Base-by-base conservation (phyloP, 2,329 filamentous ascomycete genomes). In the Colletotrichum musicola region DNA sequence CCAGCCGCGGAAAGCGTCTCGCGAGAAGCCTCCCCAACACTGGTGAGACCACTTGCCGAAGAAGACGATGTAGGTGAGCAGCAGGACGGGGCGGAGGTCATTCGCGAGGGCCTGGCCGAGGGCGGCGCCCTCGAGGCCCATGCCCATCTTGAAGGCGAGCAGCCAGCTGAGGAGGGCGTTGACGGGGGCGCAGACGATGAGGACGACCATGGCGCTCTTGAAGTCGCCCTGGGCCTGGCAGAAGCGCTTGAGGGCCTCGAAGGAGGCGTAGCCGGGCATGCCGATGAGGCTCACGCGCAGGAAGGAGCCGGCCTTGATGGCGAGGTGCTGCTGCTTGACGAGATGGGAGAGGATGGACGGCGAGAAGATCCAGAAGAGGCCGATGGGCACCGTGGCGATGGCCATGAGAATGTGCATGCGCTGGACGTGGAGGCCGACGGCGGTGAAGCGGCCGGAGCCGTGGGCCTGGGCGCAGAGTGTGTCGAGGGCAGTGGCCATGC, bases 221-320 rank as follows among this genome's bases (percentile, higher is more conserved):
- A 87, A 88, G 38, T 85, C 78, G 1, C 86, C 85, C 70, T 88
- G 86, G 0, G 86, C 84, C 72, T 88, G 85, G 3, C 87, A 79
- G 69, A 87, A 88, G 0, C 86, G 79, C 73, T 88, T 88, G 1
- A 83, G 78, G 0, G 84, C 84, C 69, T 88, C 86, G 35, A 88
- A 88, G 3, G 81, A 80, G 1, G 83, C 85, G 62, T 87, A 88
- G 3, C 85, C 85, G 1, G 86, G 86, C 1, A 86, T 77, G 0
- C 85, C 84, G 6, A 85, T 74, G 2, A 88, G 76, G 47, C 84
- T 81, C 40, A 85, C 79, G 4, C 80, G 78, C 40, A 88, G 72
- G 64, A 86, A 88, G 0, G 75, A 77, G 13, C 85, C 84, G 0
- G 85, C 86, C 70, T 83, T 81, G 38, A 81, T 73, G 2, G 85